Conservation (phyloP, 768 basidiomycete genomes). For the Calocera cornea region DNA sequence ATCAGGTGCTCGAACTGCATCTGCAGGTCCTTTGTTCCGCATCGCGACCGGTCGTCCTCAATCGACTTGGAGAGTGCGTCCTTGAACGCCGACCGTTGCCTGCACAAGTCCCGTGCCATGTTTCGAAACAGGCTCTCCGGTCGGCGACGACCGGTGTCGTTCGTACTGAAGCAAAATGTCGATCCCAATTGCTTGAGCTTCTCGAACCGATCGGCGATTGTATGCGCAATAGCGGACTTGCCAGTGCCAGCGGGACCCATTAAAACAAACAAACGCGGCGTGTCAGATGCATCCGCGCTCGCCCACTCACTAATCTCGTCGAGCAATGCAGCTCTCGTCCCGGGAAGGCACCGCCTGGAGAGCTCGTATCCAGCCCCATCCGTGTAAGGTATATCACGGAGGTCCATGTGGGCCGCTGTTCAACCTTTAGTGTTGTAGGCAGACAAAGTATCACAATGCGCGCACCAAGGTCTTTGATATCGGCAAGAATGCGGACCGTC, state of each 20-base stretch:
- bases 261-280: conserved; percentile 8
- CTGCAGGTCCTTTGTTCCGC: background rate
- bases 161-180: conserved; percentile 11
- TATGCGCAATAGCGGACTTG: conserved; percentile 14
- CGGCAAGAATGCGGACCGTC: background rate
- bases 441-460: background rate
- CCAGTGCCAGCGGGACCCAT: conserved; percentile 11
- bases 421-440: background rate
- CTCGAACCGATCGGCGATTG: conserved; percentile 4
- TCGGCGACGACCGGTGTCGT: background rate
- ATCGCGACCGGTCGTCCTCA: background rate
- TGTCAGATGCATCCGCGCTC: background rate
- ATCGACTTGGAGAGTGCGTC: background rate
- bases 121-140: conserved; percentile 9
- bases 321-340: conserved; percentile 7
- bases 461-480: background rate
- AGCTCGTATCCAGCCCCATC: background rate
- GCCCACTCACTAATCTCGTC: conserved; percentile 8
- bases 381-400: background rate
- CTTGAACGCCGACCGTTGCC: background rate
- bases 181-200: conserved; percentile 10
- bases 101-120: conserved; percentile 9
- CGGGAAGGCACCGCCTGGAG: conserved; percentile 9
- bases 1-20: background rate
- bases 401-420: background rate